These are phyloP conservation scores for Mycena latifolia DNA, from an alignment of 768 basidiomycete species.

Conservation along the genomic window DNA sequence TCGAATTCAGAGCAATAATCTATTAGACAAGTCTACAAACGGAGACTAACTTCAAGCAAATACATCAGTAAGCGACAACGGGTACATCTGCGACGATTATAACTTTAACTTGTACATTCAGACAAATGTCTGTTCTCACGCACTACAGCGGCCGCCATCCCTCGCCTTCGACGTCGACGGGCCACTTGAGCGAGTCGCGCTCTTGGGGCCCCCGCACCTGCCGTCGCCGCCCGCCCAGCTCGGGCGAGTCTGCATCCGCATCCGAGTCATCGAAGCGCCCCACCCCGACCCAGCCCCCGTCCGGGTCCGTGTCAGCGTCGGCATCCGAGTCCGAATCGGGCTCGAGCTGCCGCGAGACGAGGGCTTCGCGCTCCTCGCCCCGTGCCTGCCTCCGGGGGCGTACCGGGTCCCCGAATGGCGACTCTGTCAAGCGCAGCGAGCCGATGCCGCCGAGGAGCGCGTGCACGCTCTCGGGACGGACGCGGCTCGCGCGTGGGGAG, in stretches of 20 bases:
- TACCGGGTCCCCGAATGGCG: slow-evolving; percentile 36
- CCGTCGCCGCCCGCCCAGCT: not conserved
- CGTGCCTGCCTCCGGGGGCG: not conserved
- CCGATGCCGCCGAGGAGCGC: slow-evolving; percentile 31
- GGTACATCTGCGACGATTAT: not conserved
- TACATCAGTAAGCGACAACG: not conserved
- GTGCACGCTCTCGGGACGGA: slow-evolving; percentile 34
- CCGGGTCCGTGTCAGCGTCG: slow-evolving; percentile 7
- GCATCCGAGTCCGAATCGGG: slow-evolving; percentile 4
- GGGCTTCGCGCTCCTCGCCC: slow-evolving; percentile 25
- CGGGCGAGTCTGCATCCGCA: slow-evolving; percentile 10
- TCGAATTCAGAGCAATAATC: no score
- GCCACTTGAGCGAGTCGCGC: slow-evolving; percentile 37
- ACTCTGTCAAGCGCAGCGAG: slow-evolving; percentile 23
- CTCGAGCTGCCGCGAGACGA: slow-evolving; percentile 8
- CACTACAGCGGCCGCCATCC: slow-evolving; percentile 32
- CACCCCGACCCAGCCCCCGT: slow-evolving; percentile 29
- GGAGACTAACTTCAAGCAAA: not conserved
- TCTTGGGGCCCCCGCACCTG: slow-evolving; percentile 3
- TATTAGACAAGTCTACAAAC: not conserved
- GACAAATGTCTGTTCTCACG: not conserved
- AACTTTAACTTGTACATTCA: not conserved
- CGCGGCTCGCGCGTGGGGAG: slow-evolving; percentile 11
- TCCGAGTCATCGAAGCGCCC: slow-evolving; percentile 22
- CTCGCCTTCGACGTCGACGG: slow-evolving; percentile 34